Base-by-base conservation (phyloP, 805 yeast species). In the Lipomyces spencermartinsiae region DNA sequence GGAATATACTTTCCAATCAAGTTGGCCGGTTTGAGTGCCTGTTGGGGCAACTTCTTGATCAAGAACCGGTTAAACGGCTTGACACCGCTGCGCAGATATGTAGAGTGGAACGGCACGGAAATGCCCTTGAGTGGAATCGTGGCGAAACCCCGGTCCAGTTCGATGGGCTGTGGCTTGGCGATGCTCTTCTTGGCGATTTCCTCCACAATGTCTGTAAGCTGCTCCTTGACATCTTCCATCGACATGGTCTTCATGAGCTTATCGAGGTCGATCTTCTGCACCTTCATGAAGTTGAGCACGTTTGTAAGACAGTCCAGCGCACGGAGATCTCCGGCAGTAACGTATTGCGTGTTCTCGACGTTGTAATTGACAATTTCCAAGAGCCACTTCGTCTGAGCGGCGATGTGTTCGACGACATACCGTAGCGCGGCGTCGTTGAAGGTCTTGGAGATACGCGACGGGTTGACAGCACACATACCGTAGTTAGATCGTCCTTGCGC, bases 61-160 rank as follows among this genome's bases (percentile, higher is more conserved):
- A 95, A 86, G 89, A 95, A 95, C 83, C 93, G 91, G 86, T 94
- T 93, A 92, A 95, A 95, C 76, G 99, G 99, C 83, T 93, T 94
- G 69, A 95, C 99, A 83, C 99, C 99, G 66, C 95, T 91, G 86
- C 94, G 90, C 83, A 95, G 86, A 84, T 96, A 95, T n/a, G 97
- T 89, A 35, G 98, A 93, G 83, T 95, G 99, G 98, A 95, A 95
- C 71, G 99, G 99, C 79, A 95, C 99, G n/a, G 97, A 92, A 74
- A 95, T 95, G 76, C 99, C 99, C 85, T 90, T 93, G 81, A 95
- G 87, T 80, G 99, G 99, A 76, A 95, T 95, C 76, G 95, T 94
- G 55, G 99, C 98, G 76, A 92, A 94, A 33, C 99, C 99, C 25
- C 99, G 90, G 83, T 95, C 96, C 77, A 96, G 85, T 65, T 93